These are phyloP conservation scores for Chrysoporthe deuterocubensis DNA, from an alignment of 2,329 filamentous ascomycete genomes.

Conservation along the genomic window DNA sequence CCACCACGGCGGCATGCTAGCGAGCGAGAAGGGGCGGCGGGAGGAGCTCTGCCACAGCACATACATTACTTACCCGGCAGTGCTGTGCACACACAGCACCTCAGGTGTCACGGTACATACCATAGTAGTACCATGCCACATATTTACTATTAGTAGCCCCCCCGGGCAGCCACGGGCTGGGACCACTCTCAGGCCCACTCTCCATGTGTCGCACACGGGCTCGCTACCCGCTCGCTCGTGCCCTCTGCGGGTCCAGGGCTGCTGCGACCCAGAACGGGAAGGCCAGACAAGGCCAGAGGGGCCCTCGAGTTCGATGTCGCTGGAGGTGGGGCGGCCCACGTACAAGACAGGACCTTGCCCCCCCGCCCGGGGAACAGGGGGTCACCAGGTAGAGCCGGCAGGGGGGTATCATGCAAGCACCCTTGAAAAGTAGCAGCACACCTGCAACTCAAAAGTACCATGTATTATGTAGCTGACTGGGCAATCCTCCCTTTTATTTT, in stretches of 20 bases:
- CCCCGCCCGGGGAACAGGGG: constrained; percentile 10
- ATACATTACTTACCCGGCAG: too few relatives aligned
- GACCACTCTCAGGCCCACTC: constrained; percentile 10
- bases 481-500: neutral
- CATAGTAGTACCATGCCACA: too few relatives aligned
- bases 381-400: constrained; percentile 15
- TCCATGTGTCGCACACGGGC: constrained; percentile 17
- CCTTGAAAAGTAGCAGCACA: neutral
- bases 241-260: constrained; percentile 8
- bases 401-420: constrained; percentile 5
- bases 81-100: too few relatives aligned
- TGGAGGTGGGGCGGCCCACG: neutral
- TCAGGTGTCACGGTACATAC: too few relatives aligned
- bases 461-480: neutral
- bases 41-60: neutral
- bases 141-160: neutral
- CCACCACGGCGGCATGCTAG: neutral
- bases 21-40: neutral
- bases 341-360: constrained; percentile 4
- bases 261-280: constrained; percentile 8
- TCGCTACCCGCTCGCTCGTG: constrained; percentile 16
- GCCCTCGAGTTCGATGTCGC: constrained; percentile 2
- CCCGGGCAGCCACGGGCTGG: constrained; percentile 8
- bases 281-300: neutral
- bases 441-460: neutral